Percentiles rank a stretch among this genome's conserved stretches.
phyloP scores from a whole-genome alignment of 1,284 basidiomycete genomes.

The Ceratobasidium sp. region DNA sequence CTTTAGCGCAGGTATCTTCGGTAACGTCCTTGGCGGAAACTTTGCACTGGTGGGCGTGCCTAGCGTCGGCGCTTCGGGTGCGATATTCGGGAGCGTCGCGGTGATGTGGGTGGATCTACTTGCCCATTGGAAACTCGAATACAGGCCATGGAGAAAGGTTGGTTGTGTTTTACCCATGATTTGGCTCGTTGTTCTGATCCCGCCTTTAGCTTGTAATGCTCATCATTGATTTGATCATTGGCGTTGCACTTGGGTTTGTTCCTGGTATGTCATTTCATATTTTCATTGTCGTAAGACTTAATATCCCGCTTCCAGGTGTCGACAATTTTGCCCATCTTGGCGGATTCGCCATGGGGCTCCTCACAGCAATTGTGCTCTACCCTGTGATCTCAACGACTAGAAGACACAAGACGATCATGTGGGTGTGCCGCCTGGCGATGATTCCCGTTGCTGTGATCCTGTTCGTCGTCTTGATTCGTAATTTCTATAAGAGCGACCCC shows the following conservation, averaged over 20 bases:
- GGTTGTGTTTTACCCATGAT: background rate
- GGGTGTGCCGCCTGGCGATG: constrained; percentile 75
- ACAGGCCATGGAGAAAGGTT: constrained; percentile 73
- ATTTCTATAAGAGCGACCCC: constrained; percentile 89
- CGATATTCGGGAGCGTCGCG: constrained; percentile 91
- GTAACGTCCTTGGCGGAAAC: constrained; percentile 88
- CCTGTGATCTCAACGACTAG: constrained; percentile 85
- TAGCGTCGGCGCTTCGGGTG: constrained; percentile 91
- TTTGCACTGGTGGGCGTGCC: constrained; percentile 90
- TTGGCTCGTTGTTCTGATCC: constrained; percentile 32
- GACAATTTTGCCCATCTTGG: constrained; percentile 85
- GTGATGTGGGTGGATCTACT: constrained; percentile 83
- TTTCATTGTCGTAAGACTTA: constrained; percentile 12
- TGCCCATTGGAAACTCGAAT: constrained; percentile 91
- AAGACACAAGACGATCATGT: constrained; percentile 76
- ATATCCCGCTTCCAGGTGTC: constrained; percentile 53
- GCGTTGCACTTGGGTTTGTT: constrained; percentile 86
- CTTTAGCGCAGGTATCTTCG: constrained; percentile 89
- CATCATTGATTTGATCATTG: constrained; percentile 82
- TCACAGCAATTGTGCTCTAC: constrained; percentile 74
- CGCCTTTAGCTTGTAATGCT: constrained; percentile 73
- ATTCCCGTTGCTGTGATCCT: constrained; percentile 78
- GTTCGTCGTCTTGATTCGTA: constrained; percentile 81
- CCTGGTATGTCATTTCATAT: constrained; percentile 53
- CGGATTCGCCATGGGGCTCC: constrained; percentile 81